Base-by-base conservation (phyloP, 1,139 yeast genomes). In the Geotrichum citri-aurantii region DNA sequence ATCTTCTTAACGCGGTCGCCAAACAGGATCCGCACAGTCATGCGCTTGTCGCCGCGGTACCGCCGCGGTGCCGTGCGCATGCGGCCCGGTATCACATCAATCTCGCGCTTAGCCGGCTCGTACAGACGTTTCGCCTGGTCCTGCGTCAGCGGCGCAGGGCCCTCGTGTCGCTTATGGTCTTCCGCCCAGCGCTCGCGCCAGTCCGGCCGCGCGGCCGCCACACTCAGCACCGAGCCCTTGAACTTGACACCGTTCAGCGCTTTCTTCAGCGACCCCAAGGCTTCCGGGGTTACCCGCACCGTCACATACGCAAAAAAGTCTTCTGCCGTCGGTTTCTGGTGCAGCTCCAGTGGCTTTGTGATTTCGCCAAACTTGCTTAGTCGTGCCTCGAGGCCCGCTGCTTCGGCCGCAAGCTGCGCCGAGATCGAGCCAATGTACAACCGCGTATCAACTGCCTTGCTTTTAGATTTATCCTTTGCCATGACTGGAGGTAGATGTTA, bases 371-470 rank as follows among this genome's bases (percentile, higher is more conserved):
- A 84, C 65, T 79, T 81, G 31, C 72, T 69, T 27, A 85, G 66
- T 59, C 90, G 77, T 5, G 73, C 53, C 46, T 73, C 74, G 48
- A 88, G 72, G 50, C 78, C 80, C 0, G 67, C 68, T 0, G 76
- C 71, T 33, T 76, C 75, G 3, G 75, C 75, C 1, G 81, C 79
- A 17, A 88, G 75, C 23, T 75, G 73, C 1, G 78, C 72, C 1
- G 93, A 83, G 48, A 88, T 79, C 59, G 84, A 80, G 14, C 95
- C 93, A 14, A 88, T 81, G 67, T 85, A 87, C n/a, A 88, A 68
- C 52, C 92, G 70, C 65, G 70, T 68, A 29, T 56, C 54, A 12
- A 21, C 40, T 14, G 55, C 40, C n/a, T 46, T 26, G 21, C 29
- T 33, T 11, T 50, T 46, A 37, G 54, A 48, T 31, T 27, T 24